Evolutionary conservation across 352 stramenopile genomes (phyloP), one percentile per base, ranked within the genome.

Genomic region (Pythium aquatile): DNA sequence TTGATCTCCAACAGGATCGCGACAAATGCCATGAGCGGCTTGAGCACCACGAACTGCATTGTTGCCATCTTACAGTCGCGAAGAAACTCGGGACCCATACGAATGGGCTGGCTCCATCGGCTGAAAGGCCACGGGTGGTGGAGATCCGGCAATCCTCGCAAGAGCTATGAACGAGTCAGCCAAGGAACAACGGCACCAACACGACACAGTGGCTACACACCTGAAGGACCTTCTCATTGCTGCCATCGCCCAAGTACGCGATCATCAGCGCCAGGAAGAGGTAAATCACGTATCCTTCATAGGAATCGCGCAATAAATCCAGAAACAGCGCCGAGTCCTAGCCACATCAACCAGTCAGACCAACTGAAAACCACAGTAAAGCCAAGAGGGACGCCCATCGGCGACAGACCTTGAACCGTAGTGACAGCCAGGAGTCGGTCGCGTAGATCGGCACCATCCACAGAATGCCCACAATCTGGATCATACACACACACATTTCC

Each of bases 371-470:
- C 1, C 20, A 24, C 20, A 24, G 20, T 24, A 24, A 24, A 24
- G 20, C 20, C 20, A 24, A 24, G 20, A 24, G 20, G 20, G 20
- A 24, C 20, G 20, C 20, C 17, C 5, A n/a, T 61, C 30, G 20
- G 32, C 20, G 29, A 54, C 61, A 63, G 5, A 87, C 81, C 67
- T 98, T 96, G 76, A 99, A 99, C n/a, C 96, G 83, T 26, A 99
- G 84, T 48, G 93, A 98, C 7, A 99, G 77, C 96, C 96, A 99
- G 55, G 89, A 98, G 72, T 98, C 94, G 16, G 98, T 96, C 2
- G 90, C 85, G 80, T 99, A 99, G 65, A 99, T 98, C 1, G 97
- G 97, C 16, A 99, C 96, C 94, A 99, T 99, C 94, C 94, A 99
- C 24, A 99, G 68, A 65, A 99, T 99, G 0, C 97, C 87, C 3